Base-by-base conservation (phyloP, 768 basidiomycete genomes). In the Exidia glandulosa region DNA sequence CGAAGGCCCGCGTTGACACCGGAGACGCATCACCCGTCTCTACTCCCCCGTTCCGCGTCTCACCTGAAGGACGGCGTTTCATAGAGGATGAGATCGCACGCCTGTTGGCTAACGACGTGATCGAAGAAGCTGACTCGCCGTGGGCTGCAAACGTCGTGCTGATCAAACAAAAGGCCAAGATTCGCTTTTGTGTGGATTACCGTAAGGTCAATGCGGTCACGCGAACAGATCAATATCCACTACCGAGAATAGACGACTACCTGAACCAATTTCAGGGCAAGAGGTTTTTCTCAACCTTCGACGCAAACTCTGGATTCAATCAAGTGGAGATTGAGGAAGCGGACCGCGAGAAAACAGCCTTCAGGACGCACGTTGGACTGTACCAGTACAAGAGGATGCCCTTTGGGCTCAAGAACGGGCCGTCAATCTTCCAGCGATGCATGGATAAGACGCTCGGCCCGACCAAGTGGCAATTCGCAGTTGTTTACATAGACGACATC, bases 401-500 rank as follows among this genome's bases (percentile, higher is more conserved):
- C 0, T 78, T 79, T 55, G 72, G 74, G 0, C 65, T 68, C 1
- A 52, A 67, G 0, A 74, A 74, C 0, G 45, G 32, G 23, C 32
- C 23, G 5, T 55, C 59, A 19, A 58, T 60, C 16, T 16, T 36
- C 34, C 34, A n/a, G n/a, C n/a, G n/a, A n/a, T n/a, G n/a, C n/a
- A n/a, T n/a, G n/a, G n/a, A n/a, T n/a, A n/a, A n/a, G 34, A 16
- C 34, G 34, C 34, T 36, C 34, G 34, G 34, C 7, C 7, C 34
- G 34, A 36, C 34, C 7, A 36, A 36, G 34, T 36, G 34, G 34
- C 34, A 36, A 36, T 36, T 36, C 16, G 34, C 34, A 7, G 34
- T 36, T 7, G 75, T 77, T 0, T 79, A 77, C 56, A 76, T 78
- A 6, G 73, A 78, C 52, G 71, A 79, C 48, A 77, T 78, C 1